Conservation (phyloP, 2,329 filamentous ascomycete species). For the Bipolaris cookei region DNA sequence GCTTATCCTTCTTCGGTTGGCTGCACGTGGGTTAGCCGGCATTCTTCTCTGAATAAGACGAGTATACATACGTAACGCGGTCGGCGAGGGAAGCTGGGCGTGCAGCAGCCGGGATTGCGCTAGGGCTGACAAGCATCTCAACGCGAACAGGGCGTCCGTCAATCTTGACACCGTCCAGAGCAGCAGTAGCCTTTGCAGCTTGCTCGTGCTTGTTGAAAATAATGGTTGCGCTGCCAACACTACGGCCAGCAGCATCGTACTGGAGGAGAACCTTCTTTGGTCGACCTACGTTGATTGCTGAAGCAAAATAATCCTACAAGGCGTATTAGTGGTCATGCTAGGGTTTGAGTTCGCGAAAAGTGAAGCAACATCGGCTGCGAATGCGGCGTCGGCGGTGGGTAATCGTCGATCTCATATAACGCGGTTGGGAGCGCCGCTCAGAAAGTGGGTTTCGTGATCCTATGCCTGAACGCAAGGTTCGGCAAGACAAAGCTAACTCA, state of each 20-base stretch:
- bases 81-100: constrained; percentile 77
- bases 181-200: constrained; percentile 81
- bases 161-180: constrained; percentile 86
- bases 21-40: constrained; percentile 41
- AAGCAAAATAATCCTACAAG: constrained; percentile 92
- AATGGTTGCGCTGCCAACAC: constrained; percentile 90
- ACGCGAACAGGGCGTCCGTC: constrained; percentile 94
- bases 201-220: constrained; percentile 81
- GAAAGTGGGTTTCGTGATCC: constrained; percentile 33
- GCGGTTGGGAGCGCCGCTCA: constrained; percentile 32
- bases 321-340: constrained; percentile 67
- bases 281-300: constrained; percentile 84
- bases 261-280: constrained; percentile 91
- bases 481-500: constrained; percentile 20
- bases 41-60: neutral
- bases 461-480: constrained; percentile 26
- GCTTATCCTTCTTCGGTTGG: constrained; percentile 66
- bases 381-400: constrained; percentile 30
- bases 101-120: constrained; percentile 70
- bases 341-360: constrained; percentile 41
- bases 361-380: constrained; percentile 34
- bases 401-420: constrained; percentile 33
- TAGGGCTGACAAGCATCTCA: constrained; percentile 85
- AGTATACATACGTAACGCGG: constrained; percentile 72
- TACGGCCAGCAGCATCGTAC: constrained; percentile 90